Evolutionary conservation across 2,329 filamentous ascomycete species (phyloP).

Genomic region (Tolypocladium nubicola): DNA sequence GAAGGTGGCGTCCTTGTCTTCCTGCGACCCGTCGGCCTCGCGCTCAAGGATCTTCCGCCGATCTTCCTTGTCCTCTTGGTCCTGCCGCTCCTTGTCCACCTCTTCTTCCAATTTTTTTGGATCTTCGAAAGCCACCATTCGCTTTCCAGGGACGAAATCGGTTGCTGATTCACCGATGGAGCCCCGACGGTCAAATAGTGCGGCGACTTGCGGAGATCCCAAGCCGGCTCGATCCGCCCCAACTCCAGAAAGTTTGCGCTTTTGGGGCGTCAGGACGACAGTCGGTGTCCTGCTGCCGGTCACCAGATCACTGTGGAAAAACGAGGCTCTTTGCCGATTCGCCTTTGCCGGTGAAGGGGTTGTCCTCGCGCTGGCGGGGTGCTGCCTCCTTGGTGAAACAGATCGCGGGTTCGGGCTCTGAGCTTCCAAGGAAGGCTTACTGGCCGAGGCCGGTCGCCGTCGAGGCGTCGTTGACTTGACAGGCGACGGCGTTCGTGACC

Average conservation of each 20-base stretch:
- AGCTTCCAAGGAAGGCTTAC: not conserved
- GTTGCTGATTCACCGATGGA: conserved; percentile 60
- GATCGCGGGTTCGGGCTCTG: conserved; percentile 2
- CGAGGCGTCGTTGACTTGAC: conserved; percentile 6
- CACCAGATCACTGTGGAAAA: conserved; percentile 43
- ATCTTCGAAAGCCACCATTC: conserved; percentile 52
- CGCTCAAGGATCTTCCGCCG: conserved; percentile 44
- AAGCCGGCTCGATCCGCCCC: conserved; percentile 61
- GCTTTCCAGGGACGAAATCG: conserved; percentile 48
- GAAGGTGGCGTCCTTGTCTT: conserved; percentile 51
- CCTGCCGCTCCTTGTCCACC: conserved; percentile 46
- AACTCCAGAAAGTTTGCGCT: conserved; percentile 52
- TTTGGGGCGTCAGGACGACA: conserved; percentile 43
- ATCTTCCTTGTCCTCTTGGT: conserved; percentile 52
- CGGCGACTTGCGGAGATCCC: conserved; percentile 64
- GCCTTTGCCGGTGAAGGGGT: conserved; percentile 7
- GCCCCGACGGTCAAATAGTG: conserved; percentile 57
- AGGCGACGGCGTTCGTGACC: conserved; percentile 7
- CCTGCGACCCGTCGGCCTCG: conserved; percentile 30
- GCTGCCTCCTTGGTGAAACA: conserved; percentile 5
- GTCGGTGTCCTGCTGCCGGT: conserved; percentile 51
- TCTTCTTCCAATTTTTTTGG: conserved; percentile 52
- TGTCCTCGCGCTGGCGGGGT: conserved; percentile 6
- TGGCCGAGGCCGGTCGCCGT: conserved; percentile 1
- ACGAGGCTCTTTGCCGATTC: conserved; percentile 17